These are phyloP conservation scores for Pseudocohnilembus persalinus DNA, from an alignment of 169 alveolate genomes.

Conservation along the genomic window DNA sequence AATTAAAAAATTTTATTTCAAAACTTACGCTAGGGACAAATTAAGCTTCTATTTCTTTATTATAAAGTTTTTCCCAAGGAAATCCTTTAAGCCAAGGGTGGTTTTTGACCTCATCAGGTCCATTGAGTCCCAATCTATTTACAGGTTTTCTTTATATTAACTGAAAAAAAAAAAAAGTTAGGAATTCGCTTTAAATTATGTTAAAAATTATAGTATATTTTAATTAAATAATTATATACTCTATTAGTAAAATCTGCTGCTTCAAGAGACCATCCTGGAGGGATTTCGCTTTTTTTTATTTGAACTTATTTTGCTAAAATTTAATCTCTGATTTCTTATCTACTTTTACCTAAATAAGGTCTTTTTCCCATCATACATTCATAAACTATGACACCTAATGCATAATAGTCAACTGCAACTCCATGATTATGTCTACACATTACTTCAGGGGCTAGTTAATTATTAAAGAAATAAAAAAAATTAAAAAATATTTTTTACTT, in stretches of 20 bases:
- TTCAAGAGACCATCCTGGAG: conserved; percentile 69
- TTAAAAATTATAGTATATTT: no score
- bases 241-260: conserved; percentile 73
- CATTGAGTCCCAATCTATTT: conserved; percentile 77
- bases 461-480: no score
- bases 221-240: conserved; percentile 22
- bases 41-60: conserved; percentile 67
- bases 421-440: conserved; percentile 79
- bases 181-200: not conserved
- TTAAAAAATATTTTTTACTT: not conserved
- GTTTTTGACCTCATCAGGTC: conserved; percentile 79
- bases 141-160: conserved; percentile 76
- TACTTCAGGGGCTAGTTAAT: conserved; percentile 66
- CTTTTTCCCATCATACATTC: conserved; percentile 79
- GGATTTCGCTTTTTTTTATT: conserved; percentile 65
- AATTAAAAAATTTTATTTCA: conserved; percentile 38
- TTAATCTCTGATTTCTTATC: conserved; percentile 81
- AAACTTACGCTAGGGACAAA: conserved; percentile 33
- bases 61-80: conserved; percentile 64
- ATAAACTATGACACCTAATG: conserved; percentile 79
- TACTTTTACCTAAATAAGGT: conserved; percentile 68
- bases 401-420: conserved; percentile 81
- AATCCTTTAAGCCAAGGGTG: conserved; percentile 82
- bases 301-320: conserved; percentile 60
- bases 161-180: not conserved